phyloP scores from a whole-genome alignment of 2,329 filamentous ascomycete genomes.

The Botrytis squamosa region DNA sequence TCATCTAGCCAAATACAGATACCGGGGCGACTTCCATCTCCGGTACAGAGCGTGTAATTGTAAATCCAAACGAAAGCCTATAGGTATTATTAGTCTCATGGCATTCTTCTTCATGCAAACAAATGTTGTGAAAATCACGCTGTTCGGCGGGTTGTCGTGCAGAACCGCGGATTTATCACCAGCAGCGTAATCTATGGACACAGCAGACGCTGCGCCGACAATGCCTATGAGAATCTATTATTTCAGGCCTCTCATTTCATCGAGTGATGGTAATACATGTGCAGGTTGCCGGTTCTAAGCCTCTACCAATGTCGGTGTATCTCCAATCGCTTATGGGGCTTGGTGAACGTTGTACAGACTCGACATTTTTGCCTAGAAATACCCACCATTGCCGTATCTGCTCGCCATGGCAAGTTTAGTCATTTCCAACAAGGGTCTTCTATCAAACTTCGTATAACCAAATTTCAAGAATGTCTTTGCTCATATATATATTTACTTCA shows the following conservation, averaged over 20 bases:
- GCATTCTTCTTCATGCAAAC: no score
- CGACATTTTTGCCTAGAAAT: neutral
- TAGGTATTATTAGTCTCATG: no score
- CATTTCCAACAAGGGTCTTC: no score
- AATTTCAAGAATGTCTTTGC: no score
- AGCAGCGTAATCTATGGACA: neutral
- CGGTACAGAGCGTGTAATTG: neutral
- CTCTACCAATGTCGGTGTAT: neutral
- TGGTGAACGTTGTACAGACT: neutral
- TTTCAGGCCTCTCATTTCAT: neutral
- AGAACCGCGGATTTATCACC: neutral
- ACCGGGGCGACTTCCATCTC: neutral
- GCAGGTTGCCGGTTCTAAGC: neutral
- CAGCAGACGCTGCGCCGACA: neutral
- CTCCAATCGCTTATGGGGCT: neutral
- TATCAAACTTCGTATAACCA: no score
- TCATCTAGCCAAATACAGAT: neutral
- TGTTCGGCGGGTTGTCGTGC: no score
- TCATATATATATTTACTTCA: no score
- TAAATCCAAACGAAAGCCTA: no score
- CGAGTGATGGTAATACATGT: neutral
- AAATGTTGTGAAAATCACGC: no score
- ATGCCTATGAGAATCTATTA: neutral
- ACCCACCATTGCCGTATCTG: accelerated
- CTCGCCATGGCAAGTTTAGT: no score